Evolutionary conservation across 164 flowering plant genomes (phyloP).

Genomic region (Cinnamomum micranthum): DNA sequence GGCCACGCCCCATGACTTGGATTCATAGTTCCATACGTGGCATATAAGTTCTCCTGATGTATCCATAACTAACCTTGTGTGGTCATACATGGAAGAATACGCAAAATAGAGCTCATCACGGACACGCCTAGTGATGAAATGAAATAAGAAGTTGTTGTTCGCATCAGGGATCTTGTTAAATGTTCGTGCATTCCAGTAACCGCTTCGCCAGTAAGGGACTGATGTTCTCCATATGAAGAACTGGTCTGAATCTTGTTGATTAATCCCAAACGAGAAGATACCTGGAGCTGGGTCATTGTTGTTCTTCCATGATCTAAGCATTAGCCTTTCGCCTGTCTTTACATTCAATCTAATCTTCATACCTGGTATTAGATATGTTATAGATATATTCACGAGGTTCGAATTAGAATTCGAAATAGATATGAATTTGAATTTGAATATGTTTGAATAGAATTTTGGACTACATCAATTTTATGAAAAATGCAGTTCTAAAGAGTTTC

Average conservation of each 20-base stretch:
- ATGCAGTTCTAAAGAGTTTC: no score
- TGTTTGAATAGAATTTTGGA: no score
- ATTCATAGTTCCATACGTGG: background rate
- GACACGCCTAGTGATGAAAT: background rate
- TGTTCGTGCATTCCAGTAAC: constrained; percentile 12
- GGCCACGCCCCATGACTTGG: background rate
- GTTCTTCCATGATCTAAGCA: constrained; percentile 15
- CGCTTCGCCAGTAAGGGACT: constrained; percentile 18
- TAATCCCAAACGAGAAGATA: constrained; percentile 5
- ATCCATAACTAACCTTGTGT: background rate
- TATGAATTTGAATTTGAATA: no score
- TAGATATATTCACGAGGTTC: no score
- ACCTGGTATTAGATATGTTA: background rate
- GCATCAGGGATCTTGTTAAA: constrained; percentile 9
- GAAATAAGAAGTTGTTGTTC: background rate
- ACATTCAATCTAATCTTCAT: constrained; percentile 2
- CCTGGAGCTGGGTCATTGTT: constrained; percentile 11
- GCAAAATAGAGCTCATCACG: background rate
- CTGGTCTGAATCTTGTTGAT: constrained; percentile 1
- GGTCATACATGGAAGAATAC: background rate
- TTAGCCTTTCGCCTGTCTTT: background rate
- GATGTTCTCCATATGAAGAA: constrained; percentile 4
- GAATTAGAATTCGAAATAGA: no score
- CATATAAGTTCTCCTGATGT: background rate
- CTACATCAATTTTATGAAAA: no score